Percentiles rank a stretch among this genome's conserved stretches.
Conservation (phyloP, 305 asterid species). For the Galium porrigens region DNA sequence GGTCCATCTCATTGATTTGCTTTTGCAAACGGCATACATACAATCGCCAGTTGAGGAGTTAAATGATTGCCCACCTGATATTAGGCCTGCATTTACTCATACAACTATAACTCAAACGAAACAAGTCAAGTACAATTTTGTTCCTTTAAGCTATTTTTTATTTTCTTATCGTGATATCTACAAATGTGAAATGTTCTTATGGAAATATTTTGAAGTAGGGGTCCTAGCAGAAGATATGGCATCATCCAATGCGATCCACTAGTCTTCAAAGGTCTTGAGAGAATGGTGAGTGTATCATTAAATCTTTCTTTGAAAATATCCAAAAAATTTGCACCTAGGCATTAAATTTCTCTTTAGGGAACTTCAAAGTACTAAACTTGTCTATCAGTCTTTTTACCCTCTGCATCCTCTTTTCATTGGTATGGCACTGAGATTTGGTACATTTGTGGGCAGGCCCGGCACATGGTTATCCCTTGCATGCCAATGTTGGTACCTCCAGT, state of each 20-base stretch:
- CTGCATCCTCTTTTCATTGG: neutral
- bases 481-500: constrained; percentile 92
- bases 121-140: constrained; percentile 30
- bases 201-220: constrained; percentile 32
- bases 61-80: constrained; percentile 59
- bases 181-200: constrained; percentile 19
- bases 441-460: constrained; percentile 54
- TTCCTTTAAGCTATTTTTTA: constrained; percentile 1
- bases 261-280: constrained; percentile 74
- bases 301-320: neutral
- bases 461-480: constrained; percentile 95
- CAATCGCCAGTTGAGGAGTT: constrained; percentile 56
- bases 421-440: constrained; percentile 13
- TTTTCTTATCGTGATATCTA: constrained; percentile 11
- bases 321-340: neutral
- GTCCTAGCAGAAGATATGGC: constrained; percentile 60
- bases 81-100: constrained; percentile 87
- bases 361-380: neutral
- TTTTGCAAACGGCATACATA: constrained; percentile 71
- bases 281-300: constrained; percentile 39
- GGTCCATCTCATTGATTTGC: constrained; percentile 66
- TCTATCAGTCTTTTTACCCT: neutral
- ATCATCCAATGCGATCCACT: constrained; percentile 71
- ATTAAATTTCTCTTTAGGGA: neutral
- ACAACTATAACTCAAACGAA: constrained; percentile 40